These are phyloP conservation scores for Testicularia cyperi DNA, from an alignment of 1,284 basidiomycete genomes.

Conservation along the genomic window DNA sequence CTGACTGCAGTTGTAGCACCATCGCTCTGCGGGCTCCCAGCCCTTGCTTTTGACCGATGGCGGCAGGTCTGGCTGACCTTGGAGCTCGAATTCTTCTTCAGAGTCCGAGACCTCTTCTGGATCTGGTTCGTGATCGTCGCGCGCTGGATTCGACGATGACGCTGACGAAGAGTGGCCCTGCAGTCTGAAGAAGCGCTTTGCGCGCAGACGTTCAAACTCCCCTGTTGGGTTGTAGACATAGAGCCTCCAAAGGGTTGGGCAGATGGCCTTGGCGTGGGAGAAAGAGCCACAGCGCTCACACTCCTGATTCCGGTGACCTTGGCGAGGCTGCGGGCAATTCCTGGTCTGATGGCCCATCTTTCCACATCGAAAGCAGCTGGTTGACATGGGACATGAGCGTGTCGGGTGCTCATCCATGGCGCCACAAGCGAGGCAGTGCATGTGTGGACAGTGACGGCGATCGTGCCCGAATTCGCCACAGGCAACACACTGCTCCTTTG, in stretches of 20 bases:
- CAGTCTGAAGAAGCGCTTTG: conserved; percentile 16
- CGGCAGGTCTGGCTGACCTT: conserved; percentile 14
- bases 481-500: conserved; percentile 32
- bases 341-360: conserved; percentile 80
- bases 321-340: conserved; percentile 66
- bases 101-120: conserved; percentile 18
- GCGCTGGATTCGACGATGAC: conserved; percentile 11
- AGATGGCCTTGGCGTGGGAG: conserved; percentile 74
- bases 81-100: conserved; percentile 14
- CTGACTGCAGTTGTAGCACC: conserved; percentile 86
- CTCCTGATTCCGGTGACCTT: conserved; percentile 56
- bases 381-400: conserved; percentile 75
- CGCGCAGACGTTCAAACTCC: conserved; percentile 62
- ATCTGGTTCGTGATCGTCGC: conserved; percentile 15
- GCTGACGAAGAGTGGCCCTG: too few species aligned
- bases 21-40: conserved; percentile 64
- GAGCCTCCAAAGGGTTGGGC: conserved; percentile 81
- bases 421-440: conserved; percentile 82
- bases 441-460: conserved; percentile 41
- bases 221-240: conserved; percentile 74
- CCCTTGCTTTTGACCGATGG: not conserved
- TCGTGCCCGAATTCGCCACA: conserved; percentile 51
- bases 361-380: conserved; percentile 81
- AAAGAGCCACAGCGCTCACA: conserved; percentile 76
- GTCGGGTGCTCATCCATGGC: conserved; percentile 80